Base-by-base conservation (phyloP, 2,329 filamentous ascomycete species). In the Daldinia sp. region DNA sequence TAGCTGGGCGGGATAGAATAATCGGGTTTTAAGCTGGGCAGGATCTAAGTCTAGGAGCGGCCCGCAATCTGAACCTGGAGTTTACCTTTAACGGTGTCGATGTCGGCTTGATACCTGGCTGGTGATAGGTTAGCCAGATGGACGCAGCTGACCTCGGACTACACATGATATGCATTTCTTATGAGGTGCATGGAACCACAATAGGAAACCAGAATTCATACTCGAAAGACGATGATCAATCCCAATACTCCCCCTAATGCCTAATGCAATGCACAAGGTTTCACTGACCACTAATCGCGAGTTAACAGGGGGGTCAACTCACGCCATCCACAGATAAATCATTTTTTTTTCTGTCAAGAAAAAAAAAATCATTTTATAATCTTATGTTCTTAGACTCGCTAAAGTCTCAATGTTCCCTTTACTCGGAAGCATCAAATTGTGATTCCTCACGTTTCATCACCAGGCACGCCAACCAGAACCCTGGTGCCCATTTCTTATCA, bases 391-490 rank as follows among this genome's bases (percentile, higher is more conserved):
- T 48, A 55, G 37, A 67, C 60, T 56, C 48, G 18, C 51, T 35
- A 62, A 37, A 50, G n/a, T 3, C 10, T 20, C 10, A 33, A 33
- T n/a, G 18, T 62, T 54, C 39, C 42, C 55, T 55, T 33, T 26
- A 56, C 59, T 64, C 48, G 33, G 46, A 61, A 41, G 44, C 41
- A 44, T 63, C 37, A 30, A 42, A 48, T 51, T 71, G 66, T 61
- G 66, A 65, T 70, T 70, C 46, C 61, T 70, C 64, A 64, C 58
- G 69, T 69, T 69, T 69, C 69, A 71, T 69, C 63, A 59, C 55
- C 54, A 69, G 42, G 58, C 37, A 67, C 64, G 61, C 69, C 69
- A 67, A 65, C 69, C 63, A 69, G n/a, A 54, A 61, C 57, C 50
- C 55, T 23, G 26, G 33, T 44, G 42, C 48, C 50, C 9, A 26